Percentiles rank a stretch among this genome's conserved stretches.
Evolutionary conservation across 345 rosid species (phyloP).

Genomic region (Cardamine resedifolia): DNA sequence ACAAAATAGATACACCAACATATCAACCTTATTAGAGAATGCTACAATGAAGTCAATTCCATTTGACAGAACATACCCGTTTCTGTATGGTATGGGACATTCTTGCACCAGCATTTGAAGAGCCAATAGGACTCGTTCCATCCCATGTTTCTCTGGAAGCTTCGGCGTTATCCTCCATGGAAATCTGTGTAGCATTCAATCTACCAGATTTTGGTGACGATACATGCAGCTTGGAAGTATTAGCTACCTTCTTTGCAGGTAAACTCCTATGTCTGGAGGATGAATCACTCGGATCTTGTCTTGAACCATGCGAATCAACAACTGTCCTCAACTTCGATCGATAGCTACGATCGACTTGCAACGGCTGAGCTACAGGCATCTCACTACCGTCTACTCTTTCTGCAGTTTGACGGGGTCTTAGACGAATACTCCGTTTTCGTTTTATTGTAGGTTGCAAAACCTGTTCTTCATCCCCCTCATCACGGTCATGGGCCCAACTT

Average conservation of each 20-base stretch:
- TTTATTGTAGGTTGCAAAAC: conserved; percentile 95
- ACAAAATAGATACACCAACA: conserved; percentile 4
- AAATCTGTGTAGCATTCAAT: conserved; percentile 48
- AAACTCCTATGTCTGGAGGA: conserved; percentile 61
- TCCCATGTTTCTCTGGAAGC: conserved; percentile 68
- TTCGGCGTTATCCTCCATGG: conserved; percentile 59
- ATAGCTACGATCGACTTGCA: conserved; percentile 61
- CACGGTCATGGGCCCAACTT: conserved; percentile 93
- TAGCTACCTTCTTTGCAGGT: conserved; percentile 64
- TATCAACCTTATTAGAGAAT: neutral
- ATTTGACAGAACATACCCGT: conserved; percentile 56
- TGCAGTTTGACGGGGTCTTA: conserved; percentile 78
- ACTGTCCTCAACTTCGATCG: conserved; percentile 61
- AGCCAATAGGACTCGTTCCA: conserved; percentile 54
- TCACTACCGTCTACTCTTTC: conserved; percentile 67
- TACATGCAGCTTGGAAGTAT: conserved; percentile 61
- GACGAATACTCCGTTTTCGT: conserved; percentile 92
- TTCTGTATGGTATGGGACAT: conserved; percentile 80
- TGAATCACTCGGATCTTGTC: conserved; percentile 70
- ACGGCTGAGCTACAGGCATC: conserved; percentile 49
- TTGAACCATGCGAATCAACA: conserved; percentile 50
- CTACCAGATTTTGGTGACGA: conserved; percentile 75
- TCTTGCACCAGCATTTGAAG: conserved; percentile 53
- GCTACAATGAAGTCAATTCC: neutral
- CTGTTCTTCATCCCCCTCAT: conserved; percentile 96